Conservation (phyloP, 768 basidiomycete genomes). For the Leucogyrophana mollusca region DNA sequence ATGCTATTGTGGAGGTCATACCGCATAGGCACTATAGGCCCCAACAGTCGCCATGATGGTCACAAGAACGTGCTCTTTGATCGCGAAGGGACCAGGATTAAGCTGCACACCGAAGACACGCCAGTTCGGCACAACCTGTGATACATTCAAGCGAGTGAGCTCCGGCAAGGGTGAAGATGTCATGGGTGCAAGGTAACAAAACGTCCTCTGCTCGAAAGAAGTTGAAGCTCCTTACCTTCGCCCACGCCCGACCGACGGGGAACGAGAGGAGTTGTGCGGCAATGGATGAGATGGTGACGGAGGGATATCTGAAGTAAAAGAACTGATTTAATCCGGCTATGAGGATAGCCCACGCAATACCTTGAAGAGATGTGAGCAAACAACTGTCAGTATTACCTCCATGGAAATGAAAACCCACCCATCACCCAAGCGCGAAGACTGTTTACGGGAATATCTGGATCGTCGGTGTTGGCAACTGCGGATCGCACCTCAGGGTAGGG, state of each 20-base stretch:
- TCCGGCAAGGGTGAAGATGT: background rate
- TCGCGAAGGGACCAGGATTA: constrained; percentile 74
- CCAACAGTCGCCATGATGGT: constrained; percentile 66
- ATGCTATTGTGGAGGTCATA: constrained; percentile 6
- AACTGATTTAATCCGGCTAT: constrained; percentile 78
- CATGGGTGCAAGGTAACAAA: background rate
- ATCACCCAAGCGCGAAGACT: constrained; percentile 62
- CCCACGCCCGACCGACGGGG: constrained; percentile 67
- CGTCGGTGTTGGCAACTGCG: constrained; percentile 73
- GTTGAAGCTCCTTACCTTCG: constrained; percentile 32
- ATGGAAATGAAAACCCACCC: constrained; percentile 30
- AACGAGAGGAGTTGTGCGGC: constrained; percentile 73
- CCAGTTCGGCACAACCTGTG: constrained; percentile 46
- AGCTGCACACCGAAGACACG: constrained; percentile 57
- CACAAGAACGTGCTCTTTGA: constrained; percentile 71
- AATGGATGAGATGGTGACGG: constrained; percentile 38
- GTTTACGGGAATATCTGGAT: constrained; percentile 58
- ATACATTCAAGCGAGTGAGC: background rate
- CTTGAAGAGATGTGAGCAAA: constrained; percentile 8
- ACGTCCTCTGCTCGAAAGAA: background rate
- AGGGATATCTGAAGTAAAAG: constrained; percentile 71
- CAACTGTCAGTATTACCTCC: background rate
- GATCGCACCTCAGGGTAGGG: constrained; percentile 84
- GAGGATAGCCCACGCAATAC: constrained; percentile 50
- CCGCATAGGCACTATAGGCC: constrained; percentile 45